Conservation (phyloP, 1,139 yeast species). For the Saccharomyces hybrid region DNA sequence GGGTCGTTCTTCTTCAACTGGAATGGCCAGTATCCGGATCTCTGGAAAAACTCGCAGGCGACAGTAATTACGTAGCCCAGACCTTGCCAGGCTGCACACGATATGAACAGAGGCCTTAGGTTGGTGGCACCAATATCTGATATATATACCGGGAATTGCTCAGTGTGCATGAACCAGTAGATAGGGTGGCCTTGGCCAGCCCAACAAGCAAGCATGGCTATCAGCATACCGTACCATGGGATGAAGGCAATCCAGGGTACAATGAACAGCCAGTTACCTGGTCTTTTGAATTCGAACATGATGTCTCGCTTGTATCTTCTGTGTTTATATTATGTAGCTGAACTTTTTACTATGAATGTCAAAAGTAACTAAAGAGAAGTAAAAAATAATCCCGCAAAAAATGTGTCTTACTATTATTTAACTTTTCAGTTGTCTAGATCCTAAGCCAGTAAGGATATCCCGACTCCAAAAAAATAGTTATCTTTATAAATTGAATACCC, state of each 20-base stretch:
- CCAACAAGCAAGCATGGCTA: constrained; percentile 65
- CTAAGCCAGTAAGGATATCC: neutral
- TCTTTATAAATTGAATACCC: neutral
- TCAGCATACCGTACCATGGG: constrained; percentile 74
- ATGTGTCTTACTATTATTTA: neutral
- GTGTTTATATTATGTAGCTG: neutral
- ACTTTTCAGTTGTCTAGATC: neutral
- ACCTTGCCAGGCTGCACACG: constrained; percentile 76
- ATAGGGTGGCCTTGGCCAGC: constrained; percentile 70
- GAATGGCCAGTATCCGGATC: constrained; percentile 11
- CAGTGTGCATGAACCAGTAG: constrained; percentile 46
- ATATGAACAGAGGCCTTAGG: constrained; percentile 71
- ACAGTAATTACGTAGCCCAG: constrained; percentile 61
- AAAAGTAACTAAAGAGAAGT: neutral
- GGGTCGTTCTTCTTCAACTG: constrained; percentile 7
- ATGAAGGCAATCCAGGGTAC: constrained; percentile 51
- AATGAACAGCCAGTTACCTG: constrained; percentile 34
- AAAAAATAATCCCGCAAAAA: neutral
- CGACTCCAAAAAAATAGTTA: neutral
- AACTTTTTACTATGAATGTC: neutral
- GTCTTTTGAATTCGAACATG: constrained; percentile 12
- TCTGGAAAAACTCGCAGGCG: constrained; percentile 30
- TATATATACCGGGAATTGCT: constrained; percentile 58
- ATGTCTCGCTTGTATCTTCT: neutral
- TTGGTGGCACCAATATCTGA: constrained; percentile 84